Base-by-base conservation (phyloP, 257 asterid genomes). In the Cruciata laevipes region DNA sequence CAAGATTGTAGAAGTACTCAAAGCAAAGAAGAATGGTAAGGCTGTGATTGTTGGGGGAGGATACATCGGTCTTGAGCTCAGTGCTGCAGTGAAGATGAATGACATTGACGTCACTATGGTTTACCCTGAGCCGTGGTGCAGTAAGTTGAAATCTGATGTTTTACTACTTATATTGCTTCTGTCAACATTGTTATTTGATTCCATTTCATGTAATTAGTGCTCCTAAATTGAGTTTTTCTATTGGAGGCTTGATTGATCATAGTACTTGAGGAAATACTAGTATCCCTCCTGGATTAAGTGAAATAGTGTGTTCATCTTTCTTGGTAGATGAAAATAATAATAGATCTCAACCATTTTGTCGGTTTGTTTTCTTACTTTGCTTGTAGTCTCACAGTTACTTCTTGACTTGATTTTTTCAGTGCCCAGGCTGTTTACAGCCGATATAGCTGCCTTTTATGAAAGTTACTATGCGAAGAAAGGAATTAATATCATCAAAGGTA, bases 111-210 rank as follows among this genome's bases (percentile, higher is more conserved):
- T 87, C 82, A 82, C 72, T 77, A 89, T 91, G 98, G 98, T 91
- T 75, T 91, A 85, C 81, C 98, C 96, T 16, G 98, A 91, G 77
- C 98, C 98, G 60, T 91, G 98, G 98, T 89, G 96, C 95, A 91
- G 98, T 88, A 85, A 86, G 97, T 89, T 62, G 68, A 79, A 56
- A 49, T 23, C 70, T 59, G 44, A 47, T 23, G 67, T 13, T 58
- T 61, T 2, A 21, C 7, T 12, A 51, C 21, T 5, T 7, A 7
- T 61, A 68, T 21, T 55, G 55, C 55, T 58, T 68, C 42, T 38
- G 35, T 42, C 18, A 56, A 37, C 37, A 25, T 23, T 16, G 55
- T 38, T 53, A 59, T 44, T 69, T 63, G 63, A 37, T 30, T 37
- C 35, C 52, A 42, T 18, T 61, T 42, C 35, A 30, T 23, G 66